Base-by-base conservation (phyloP, 192 early-diverging fungal species). In the Backusella morwellensis region DNA sequence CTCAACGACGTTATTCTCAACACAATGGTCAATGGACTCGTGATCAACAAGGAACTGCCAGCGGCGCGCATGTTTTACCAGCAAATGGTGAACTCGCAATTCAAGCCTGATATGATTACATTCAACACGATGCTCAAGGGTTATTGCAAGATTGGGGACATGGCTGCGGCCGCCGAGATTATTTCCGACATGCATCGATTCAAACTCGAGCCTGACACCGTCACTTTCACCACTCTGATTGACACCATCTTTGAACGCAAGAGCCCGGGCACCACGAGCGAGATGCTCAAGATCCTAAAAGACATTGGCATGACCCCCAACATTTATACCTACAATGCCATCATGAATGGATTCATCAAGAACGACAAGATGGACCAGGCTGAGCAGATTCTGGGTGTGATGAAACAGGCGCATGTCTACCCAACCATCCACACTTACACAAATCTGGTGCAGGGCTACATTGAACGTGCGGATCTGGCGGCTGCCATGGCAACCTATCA, bases 81-180 rank as follows among this genome's bases (percentile, higher is more conserved):
- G 3, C 70, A 76, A 35, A 83, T 83, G 75, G 21, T 79, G 7
- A 35, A 32, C 3, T 74, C 78, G 19, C 15, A 66, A 29, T 47
- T 72, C 29, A 70, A 75, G 29, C 81, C 81, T 0, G 81, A 83
- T 29, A 68, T 77, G 42, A 54, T 83, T 34, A 83, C 81, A 2
- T 79, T 73, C 40, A 83, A 83, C 59, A 83, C 78, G 11, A 59
- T 83, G 21, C 44, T 83, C 17, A 83, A 83, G 66, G 81, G 81
- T 1, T 79, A 76, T 17, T 38, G 68, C 7, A 74, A 73, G 1
- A 21, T 40, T 0, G 47, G 72, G 6, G 75, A 83, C 17, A 68
- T 70, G 23, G 9, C 15, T 1, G 32, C 71, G 7, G 81, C 81
- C 6, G 29, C 47, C 0, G 35, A 34, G 11, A 72, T 83, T 29